phyloP scores from a whole-genome alignment of 2,329 filamentous ascomycete species.

The Cladosporium sphaerospermum region DNA sequence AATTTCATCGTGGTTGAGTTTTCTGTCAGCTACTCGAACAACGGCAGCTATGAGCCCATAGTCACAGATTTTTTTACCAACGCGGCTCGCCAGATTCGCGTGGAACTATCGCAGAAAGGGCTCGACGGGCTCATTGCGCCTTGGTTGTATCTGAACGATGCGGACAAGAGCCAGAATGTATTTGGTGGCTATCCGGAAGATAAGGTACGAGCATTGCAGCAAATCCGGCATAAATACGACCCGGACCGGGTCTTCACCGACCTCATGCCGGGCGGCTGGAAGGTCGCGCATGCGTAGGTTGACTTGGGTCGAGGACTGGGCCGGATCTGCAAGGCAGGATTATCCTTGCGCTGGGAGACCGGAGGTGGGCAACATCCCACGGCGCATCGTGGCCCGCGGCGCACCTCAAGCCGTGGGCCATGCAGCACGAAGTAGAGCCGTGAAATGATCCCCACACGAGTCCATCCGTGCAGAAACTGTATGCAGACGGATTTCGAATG shows the following conservation, averaged over 20 bases:
- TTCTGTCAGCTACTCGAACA: slow-evolving; percentile 1
- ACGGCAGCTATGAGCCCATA: slow-evolving; percentile 1
- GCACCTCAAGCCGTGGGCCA: too few relatives aligned
- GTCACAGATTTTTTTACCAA: not conserved
- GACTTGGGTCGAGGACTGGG: too few relatives aligned
- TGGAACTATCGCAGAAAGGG: not conserved
- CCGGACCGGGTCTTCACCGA: slow-evolving; percentile 18
- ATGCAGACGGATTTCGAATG: too few relatives aligned
- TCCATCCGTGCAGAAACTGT: too few relatives aligned
- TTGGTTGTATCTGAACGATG: too few relatives aligned
- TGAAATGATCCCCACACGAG: too few relatives aligned
- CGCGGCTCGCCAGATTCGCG: not conserved
- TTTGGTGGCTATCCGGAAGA: slow-evolving; percentile 17
- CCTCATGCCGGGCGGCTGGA: slow-evolving; percentile 16
- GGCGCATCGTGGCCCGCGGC: too few relatives aligned
- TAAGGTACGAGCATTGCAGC: slow-evolving; percentile 13
- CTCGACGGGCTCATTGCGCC: too few relatives aligned
- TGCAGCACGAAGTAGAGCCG: too few relatives aligned
- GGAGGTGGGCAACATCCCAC: too few relatives aligned
- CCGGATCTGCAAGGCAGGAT: too few relatives aligned
- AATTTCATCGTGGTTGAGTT: slow-evolving; percentile 1
- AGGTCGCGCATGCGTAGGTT: not conserved
- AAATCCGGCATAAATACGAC: slow-evolving; percentile 17
- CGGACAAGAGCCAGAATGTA: slow-evolving; percentile 13
- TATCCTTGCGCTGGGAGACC: too few relatives aligned